Percentiles rank a stretch among this genome's conserved stretches.
Evolutionary conservation across 2,329 filamentous ascomycete genomes (phyloP).

Genomic region (Talaromyces sp.): DNA sequence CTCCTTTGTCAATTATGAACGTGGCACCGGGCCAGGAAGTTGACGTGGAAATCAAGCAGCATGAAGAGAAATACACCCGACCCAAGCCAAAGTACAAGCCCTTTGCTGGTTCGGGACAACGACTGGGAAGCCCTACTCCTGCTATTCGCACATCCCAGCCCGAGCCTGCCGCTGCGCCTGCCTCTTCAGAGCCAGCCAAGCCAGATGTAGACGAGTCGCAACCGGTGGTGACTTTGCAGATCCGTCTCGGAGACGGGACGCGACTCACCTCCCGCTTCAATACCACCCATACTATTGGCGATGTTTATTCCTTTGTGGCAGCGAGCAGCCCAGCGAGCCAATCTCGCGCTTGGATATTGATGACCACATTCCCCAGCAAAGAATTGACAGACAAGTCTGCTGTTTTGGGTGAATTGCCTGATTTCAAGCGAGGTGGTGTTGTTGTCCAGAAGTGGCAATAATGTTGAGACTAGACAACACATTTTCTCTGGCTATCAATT

Average conservation of each 20-base stretch:
- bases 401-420: slow-evolving; percentile 45
- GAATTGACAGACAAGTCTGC: slow-evolving; percentile 56
- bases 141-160: slow-evolving; percentile 40
- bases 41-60: slow-evolving; percentile 62
- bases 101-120: slow-evolving; percentile 58
- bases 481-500: neutral
- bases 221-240: slow-evolving; percentile 58
- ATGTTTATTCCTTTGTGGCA: slow-evolving; percentile 61
- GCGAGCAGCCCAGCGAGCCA: slow-evolving; percentile 50
- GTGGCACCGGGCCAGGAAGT: slow-evolving; percentile 62
- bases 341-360: slow-evolving; percentile 55
- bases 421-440: slow-evolving; percentile 51
- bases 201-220: slow-evolving; percentile 56
- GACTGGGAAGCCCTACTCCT: slow-evolving; percentile 63
- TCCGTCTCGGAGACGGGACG: slow-evolving; percentile 62
- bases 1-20: slow-evolving; percentile 61
- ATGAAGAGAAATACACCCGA: slow-evolving; percentile 60
- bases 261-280: slow-evolving; percentile 61
- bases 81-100: slow-evolving; percentile 64
- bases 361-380: slow-evolving; percentile 64
- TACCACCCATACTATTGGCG: slow-evolving; percentile 61
- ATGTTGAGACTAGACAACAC: neutral
- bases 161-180: slow-evolving; percentile 28
- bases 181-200: slow-evolving; percentile 29
- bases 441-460: slow-evolving; percentile 50